Percentiles rank a stretch among this genome's conserved stretches.
Evolutionary conservation across 495 filamentous ascomycete species (phyloP).

Genomic region (Trichoderma erinaceum): DNA sequence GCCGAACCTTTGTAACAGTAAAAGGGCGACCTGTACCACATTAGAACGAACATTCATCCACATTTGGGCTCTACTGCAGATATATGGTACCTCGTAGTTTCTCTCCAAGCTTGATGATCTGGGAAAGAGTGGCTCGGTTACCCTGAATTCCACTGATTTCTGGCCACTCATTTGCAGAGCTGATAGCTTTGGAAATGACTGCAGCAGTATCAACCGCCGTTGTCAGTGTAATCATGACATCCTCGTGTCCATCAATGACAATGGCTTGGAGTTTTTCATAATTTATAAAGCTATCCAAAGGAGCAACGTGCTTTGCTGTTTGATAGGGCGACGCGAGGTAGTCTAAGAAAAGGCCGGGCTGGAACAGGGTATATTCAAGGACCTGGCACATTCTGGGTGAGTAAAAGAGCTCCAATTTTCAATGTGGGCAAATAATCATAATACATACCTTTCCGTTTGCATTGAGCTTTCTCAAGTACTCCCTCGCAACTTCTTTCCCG

Average conservation of each 20-base stretch:
- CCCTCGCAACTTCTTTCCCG: constrained; percentile 40
- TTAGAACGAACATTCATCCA: background rate
- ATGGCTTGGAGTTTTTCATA: constrained; percentile 45
- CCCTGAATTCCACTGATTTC: constrained; percentile 48
- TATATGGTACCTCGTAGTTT: constrained; percentile 41
- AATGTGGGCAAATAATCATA: background rate
- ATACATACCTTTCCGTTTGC: constrained; percentile 38
- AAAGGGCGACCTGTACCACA: constrained; percentile 31
- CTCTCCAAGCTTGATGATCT: constrained; percentile 43
- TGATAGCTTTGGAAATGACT: constrained; percentile 46
- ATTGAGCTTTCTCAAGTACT: constrained; percentile 49
- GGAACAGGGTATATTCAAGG: constrained; percentile 54
- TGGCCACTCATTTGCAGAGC: constrained; percentile 53
- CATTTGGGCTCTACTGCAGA: background rate
- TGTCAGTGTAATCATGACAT: constrained; percentile 40
- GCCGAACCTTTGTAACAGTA: constrained; percentile 37
- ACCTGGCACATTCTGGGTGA: constrained; percentile 28
- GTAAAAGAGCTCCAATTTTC: background rate
- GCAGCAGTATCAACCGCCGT: constrained; percentile 42
- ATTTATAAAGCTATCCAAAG: constrained; percentile 38
- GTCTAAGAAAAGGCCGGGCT: constrained; percentile 49
- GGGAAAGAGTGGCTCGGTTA: constrained; percentile 31
- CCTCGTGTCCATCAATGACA: constrained; percentile 40
- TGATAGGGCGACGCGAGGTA: constrained; percentile 47
- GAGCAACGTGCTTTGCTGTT: constrained; percentile 43